These are phyloP conservation scores for Fraxinus floribunda DNA, from an alignment of 305 asterid genomes.

Conservation along the genomic window DNA sequence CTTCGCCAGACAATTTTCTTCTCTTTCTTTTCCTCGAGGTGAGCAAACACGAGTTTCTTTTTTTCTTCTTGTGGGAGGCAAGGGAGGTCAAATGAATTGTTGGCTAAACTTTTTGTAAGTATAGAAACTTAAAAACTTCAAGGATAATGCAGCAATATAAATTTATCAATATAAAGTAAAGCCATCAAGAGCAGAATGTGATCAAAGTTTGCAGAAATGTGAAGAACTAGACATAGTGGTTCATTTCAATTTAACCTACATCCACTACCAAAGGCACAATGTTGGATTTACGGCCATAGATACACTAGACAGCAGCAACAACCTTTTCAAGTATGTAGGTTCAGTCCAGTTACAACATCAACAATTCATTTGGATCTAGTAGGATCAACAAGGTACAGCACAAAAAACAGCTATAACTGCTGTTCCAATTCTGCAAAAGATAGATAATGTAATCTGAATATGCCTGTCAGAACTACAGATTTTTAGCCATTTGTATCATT, in stretches of 20 bases:
- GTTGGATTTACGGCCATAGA: not conserved
- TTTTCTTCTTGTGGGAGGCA: not conserved
- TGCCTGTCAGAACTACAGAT: not conserved
- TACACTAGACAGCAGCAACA: not conserved
- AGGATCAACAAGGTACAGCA: not conserved
- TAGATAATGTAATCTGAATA: not conserved
- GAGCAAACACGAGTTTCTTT: not conserved
- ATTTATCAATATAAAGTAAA: not conserved
- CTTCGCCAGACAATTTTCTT: not conserved
- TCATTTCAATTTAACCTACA: not conserved
- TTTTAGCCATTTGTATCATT: not conserved
- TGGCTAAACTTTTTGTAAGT: not conserved
- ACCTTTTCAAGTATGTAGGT: not conserved
- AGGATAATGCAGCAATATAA: not conserved
- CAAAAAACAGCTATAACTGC: not conserved
- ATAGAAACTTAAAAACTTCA: not conserved
- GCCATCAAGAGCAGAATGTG: not conserved
- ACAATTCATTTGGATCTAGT: not conserved
- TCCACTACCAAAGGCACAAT: not conserved
- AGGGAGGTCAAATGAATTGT: not conserved
- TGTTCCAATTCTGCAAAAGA: not conserved
- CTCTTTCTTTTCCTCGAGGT: not conserved
- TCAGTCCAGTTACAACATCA: not conserved
- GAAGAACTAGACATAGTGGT: not conserved
- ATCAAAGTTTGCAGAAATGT: not conserved